Percentiles rank a stretch among this genome's conserved stretches.
Evolutionary conservation across 345 rosid genomes (phyloP).

Genomic region (Citrus inodora): DNA sequence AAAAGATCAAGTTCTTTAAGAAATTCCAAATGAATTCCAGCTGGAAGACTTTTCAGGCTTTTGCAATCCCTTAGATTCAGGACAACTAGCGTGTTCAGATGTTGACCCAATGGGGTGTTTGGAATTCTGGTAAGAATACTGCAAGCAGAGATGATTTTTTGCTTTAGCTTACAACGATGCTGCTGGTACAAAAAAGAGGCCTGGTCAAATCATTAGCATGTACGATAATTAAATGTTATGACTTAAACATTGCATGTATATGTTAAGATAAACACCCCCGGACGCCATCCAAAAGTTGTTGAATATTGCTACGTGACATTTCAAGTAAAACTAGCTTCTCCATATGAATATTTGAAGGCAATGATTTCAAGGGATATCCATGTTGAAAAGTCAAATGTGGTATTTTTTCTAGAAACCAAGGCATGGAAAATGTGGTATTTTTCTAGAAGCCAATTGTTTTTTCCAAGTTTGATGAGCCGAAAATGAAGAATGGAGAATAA

Average conservation of each 20-base stretch:
- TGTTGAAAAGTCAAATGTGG: too few relatives aligned
- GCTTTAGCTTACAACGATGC: background rate
- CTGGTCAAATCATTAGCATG: background rate
- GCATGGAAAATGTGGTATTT: too few relatives aligned
- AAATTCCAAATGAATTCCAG: background rate
- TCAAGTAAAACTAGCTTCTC: too few relatives aligned
- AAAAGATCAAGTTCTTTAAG: background rate
- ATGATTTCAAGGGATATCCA: too few relatives aligned
- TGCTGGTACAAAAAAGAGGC: background rate
- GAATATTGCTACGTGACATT: constrained; percentile 2
- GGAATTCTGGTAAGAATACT: background rate
- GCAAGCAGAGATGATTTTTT: background rate
- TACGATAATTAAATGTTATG: too few relatives aligned
- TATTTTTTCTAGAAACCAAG: too few relatives aligned
- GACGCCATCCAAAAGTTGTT: background rate
- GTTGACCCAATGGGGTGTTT: background rate
- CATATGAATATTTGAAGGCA: too few relatives aligned
- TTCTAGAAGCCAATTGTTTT: too few relatives aligned
- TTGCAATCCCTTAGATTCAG: background rate
- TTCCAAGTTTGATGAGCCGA: too few relatives aligned
- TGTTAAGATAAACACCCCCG: background rate
- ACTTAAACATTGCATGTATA: too few relatives aligned
- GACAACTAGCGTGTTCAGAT: background rate
- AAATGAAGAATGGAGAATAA: too few relatives aligned
- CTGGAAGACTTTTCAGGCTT: background rate